Conservation (phyloP, 768 basidiomycete species). For the Russula brevipes region DNA sequence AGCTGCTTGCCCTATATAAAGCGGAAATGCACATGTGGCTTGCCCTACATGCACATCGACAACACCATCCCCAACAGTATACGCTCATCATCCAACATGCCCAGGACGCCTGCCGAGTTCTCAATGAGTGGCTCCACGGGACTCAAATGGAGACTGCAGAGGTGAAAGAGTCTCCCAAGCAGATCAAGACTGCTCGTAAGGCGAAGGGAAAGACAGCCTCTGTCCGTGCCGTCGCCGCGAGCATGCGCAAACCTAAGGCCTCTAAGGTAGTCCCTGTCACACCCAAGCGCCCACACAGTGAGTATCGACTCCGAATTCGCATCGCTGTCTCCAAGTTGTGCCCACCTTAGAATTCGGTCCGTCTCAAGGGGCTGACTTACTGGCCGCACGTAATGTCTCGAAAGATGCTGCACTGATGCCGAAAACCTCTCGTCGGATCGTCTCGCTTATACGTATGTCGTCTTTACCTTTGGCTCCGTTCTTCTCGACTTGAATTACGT, state of each 20-base stretch:
- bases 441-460: constrained; percentile 16
- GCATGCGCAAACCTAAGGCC: constrained; percentile 10
- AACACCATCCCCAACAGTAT: constrained; percentile 41
- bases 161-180: constrained; percentile 17
- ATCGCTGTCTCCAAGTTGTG: background rate
- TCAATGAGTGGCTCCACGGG: constrained; percentile 37
- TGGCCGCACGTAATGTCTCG: background rate
- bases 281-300: constrained; percentile 36
- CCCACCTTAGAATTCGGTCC: constrained; percentile 1
- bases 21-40: constrained; percentile 60
- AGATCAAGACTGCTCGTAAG: constrained; percentile 15
- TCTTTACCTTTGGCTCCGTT: background rate
- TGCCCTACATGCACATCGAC: constrained; percentile 64
- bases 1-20: constrained; percentile 43
- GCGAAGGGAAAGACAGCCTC: constrained; percentile 17
- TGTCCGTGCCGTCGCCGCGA: constrained; percentile 22
- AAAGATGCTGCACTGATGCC: background rate
- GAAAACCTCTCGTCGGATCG: constrained; percentile 13
- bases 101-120: constrained; percentile 47
- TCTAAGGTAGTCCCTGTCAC: constrained; percentile 36
- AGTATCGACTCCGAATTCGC: background rate
- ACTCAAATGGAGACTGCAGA: background rate
- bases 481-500: background rate
- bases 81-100: constrained; percentile 46
- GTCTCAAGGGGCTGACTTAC: background rate